phyloP scores from a whole-genome alignment of 2,329 filamentous ascomycete species.

The Aspergillus puulaauensis region DNA sequence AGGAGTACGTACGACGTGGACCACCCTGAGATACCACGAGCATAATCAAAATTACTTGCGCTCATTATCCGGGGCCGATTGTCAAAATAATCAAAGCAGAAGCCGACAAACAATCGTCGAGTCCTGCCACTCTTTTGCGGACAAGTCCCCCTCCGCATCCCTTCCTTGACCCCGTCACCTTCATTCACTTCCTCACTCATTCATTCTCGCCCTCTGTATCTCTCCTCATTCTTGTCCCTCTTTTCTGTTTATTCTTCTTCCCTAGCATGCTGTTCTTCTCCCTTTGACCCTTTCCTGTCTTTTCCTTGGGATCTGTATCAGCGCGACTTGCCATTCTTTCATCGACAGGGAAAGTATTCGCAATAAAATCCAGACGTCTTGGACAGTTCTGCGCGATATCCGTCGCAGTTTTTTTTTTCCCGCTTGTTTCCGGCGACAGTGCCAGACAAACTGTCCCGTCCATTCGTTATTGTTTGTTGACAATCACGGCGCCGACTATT shows the following conservation, averaged over 20 bases:
- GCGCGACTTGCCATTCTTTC: not conserved
- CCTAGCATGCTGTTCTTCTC: conserved; percentile 3
- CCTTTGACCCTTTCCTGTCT: not conserved
- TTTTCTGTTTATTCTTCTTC: conserved; percentile 4
- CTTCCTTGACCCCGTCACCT: conserved; percentile 7
- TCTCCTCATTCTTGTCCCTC: conserved; percentile 8
- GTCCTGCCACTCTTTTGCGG: conserved; percentile 3
- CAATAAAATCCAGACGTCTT: not conserved
- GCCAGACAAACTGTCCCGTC: not conserved
- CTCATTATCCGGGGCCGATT: not conserved
- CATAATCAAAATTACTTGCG: not conserved
- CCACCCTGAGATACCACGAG: not conserved
- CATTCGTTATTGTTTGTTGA: not conserved
- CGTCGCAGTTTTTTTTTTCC: not conserved
- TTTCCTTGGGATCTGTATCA: not conserved
- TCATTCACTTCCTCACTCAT: conserved; percentile 2
- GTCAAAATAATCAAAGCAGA: not conserved
- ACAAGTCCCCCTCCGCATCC: not conserved
- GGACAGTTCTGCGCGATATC: not conserved
- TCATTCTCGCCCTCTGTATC: not conserved
- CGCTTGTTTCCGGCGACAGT: not conserved
- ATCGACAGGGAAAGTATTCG: not conserved
- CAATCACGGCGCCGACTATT: not conserved
- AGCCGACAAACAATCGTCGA: not conserved
- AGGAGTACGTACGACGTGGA: not conserved